Evolutionary conservation across 805 yeast species (phyloP), one percentile per base, ranked within the genome.

Genomic region (Wickerhamomyces alni): DNA sequence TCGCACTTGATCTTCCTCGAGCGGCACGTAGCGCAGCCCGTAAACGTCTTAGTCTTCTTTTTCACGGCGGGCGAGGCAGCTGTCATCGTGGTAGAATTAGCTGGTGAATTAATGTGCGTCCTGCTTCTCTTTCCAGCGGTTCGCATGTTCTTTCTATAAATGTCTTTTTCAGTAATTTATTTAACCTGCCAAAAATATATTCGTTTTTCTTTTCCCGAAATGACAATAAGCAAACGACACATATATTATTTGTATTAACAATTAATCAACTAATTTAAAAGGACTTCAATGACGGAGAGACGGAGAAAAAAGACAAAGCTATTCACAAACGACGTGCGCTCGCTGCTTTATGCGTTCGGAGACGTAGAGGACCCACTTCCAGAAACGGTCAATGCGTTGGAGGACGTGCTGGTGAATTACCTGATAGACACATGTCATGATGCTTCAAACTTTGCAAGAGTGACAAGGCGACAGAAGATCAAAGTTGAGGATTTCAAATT

Each of bases 21-120:
- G 33, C 96, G 70, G 53, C 96, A 87, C 0, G 95, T 85, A 67
- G 86, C 86, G 56, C 96, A 88, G 1, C 96, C 96, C 0, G 85
- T 79, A 54, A 86, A 87, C 0, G 93, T 80, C 55, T 87, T 88
- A 8, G 75, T 73, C 42, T 80, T 62, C 44, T 61, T 67, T 44
- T 49, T 54, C 31, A 16, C 18, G 8, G 19, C 10, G 8, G 27
- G 21, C 10, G 18, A 33, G 12, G 9, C 27, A 8, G 8, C 13
- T 17, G 17, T 15, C 19, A 11, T 35, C n/a, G n/a, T n/a, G n/a
- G n/a, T n/a, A n/a, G 9, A 21, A 21, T 21, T 21, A 21, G 24
- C 9, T 21, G 24, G 24, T 21, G 9, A 21, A 6, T 9, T n/a
- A n/a, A n/a, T n/a, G n/a, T n/a, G n/a, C 24, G 6, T 21, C 9